Base-by-base conservation (phyloP, 495 filamentous ascomycete species). In the Aspergillus ostianus region DNA sequence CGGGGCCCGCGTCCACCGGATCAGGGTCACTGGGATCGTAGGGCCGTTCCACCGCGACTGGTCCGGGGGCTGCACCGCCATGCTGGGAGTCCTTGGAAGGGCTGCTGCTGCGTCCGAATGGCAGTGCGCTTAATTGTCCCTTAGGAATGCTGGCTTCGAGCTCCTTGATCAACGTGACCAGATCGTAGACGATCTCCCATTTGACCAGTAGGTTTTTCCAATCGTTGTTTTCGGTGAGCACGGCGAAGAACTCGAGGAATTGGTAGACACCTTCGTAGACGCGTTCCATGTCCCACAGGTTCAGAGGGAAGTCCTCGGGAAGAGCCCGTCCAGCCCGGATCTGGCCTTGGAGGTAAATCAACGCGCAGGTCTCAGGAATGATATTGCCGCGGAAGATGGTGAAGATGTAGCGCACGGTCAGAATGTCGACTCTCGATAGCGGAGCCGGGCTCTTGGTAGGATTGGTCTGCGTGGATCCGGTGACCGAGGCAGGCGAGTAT, bases 261-360 rank as follows among this genome's bases (percentile, higher is more conserved):
- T 96, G 92, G 54, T 92, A 91, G 13, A 96, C 85, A 17, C 92
- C 93, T 66, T 97, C 86, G 64, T 89, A 89, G 48, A 89, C 92
- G 18, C 93, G 85, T 68, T 97, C 93, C 87, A 97, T 94, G 67
- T 97, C 93, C 93, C 93, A 97, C 30, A 93, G 82, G 64, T 97
- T 94, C 46, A 96, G 85, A 4, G 93, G 93, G 67, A 96, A 97
- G 70, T 96, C 92, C 61, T 90, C 85, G 0, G 87, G 85, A 19
- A 84, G 72, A 8, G 85, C 85, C 54, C 78, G 72, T 47, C 82
- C 82, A n/a, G 77, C 77, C 21, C 90, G 86, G 54, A 96, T 94
- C 64, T 95, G 87, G n/a, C 89, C 89, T 75, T 97, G 93, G 15
- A 95, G 83, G 64, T 92, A 91, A 74, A 97, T 94, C 36, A 97